Evolutionary conservation across 176 grass and related monocot species (phyloP), one percentile per base, ranked within the genome.

Genomic region (Avena sativa): DNA sequence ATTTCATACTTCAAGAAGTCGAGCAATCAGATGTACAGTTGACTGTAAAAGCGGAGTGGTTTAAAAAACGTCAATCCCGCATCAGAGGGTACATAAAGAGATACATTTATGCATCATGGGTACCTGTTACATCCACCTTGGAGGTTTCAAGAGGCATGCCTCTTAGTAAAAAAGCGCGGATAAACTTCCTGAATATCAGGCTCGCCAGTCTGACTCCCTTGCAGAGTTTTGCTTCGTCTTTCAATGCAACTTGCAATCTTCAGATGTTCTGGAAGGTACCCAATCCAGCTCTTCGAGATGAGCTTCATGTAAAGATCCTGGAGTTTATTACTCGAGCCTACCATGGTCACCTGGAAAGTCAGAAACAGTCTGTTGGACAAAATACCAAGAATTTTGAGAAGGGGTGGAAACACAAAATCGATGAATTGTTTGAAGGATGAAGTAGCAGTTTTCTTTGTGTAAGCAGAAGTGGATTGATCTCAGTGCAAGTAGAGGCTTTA

Each of bases 261-360:
- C 86, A 87, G 70, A 81, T 87, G 28, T 13, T 25, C 30, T 87
- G 56, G 86, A 87, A 74, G 57, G 78, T 87, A 15, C 86, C 69
- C 0, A 28, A 20, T 61, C 78, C 86, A 43, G 20, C 34, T 74
- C 69, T 87, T 74, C 78, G 86, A 14, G 23, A 55, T 46, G 79
- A 69, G 62, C 46, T 81, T 50, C 79, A 46, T 6, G 1, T 8
- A 20, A 81, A 13, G 15, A 81, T 81, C 62, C 9, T 67, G 3
- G 2, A 51, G 79, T 81, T 50, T 81, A 61, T 81, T 81, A 32
- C 2, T 68, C 25, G 25, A 65, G 47, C 5, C 4, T 81, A 81
- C 26, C 16, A 0, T 38, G 63, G 46, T 14, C 63, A 82, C 5
- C 21, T 82, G 47, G 63, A 52, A 34, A 21, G 63, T 68, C 48